These are phyloP conservation scores for Discostella stelligeroides DNA, from an alignment of 108 stramenopile genomes.

Conservation along the genomic window DNA sequence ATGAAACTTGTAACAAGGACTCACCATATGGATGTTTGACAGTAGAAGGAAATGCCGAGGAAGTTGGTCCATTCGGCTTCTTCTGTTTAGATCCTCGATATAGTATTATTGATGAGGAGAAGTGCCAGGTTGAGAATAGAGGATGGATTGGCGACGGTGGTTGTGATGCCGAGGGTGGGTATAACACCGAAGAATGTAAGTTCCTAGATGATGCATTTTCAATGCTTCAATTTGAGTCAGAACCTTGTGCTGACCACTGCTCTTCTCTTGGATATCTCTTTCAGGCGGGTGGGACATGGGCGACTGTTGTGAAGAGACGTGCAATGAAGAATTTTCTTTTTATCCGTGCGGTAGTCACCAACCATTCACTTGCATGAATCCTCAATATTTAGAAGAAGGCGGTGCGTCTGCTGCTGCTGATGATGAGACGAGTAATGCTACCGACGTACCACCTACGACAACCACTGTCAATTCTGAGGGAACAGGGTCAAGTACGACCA, in stretches of 20 bases:
- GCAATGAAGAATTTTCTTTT: slow-evolving; percentile 42
- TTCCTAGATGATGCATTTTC: slow-evolving; percentile 1
- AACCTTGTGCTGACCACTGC: not conserved
- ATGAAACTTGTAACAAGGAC: slow-evolving; percentile 45
- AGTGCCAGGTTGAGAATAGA: slow-evolving; percentile 45
- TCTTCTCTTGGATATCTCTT: not conserved
- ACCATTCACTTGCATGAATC: slow-evolving; percentile 26
- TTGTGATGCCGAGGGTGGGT: slow-evolving; percentile 42
- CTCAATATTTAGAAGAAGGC: not conserved
- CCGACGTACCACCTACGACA: too few species aligned
- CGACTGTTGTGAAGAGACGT: slow-evolving; percentile 52
- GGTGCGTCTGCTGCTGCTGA: too few species aligned
- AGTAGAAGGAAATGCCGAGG: slow-evolving; percentile 34
- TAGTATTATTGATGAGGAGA: slow-evolving; percentile 23
- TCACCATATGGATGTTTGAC: slow-evolving; percentile 37
- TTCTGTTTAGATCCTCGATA: slow-evolving; percentile 42
- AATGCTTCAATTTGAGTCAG: not conserved
- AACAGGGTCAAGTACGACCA: too few species aligned
- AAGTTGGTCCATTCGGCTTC: slow-evolving; percentile 53
- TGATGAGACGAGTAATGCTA: too few species aligned
- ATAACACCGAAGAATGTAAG: slow-evolving; percentile 50
- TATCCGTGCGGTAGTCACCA: slow-evolving; percentile 49
- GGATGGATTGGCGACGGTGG: slow-evolving; percentile 56
- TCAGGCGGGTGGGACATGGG: slow-evolving; percentile 38
- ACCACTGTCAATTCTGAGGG: too few species aligned